phyloP scores from a whole-genome alignment of 2,329 filamentous ascomycete genomes.

The Coniochaeta prunicola region DNA sequence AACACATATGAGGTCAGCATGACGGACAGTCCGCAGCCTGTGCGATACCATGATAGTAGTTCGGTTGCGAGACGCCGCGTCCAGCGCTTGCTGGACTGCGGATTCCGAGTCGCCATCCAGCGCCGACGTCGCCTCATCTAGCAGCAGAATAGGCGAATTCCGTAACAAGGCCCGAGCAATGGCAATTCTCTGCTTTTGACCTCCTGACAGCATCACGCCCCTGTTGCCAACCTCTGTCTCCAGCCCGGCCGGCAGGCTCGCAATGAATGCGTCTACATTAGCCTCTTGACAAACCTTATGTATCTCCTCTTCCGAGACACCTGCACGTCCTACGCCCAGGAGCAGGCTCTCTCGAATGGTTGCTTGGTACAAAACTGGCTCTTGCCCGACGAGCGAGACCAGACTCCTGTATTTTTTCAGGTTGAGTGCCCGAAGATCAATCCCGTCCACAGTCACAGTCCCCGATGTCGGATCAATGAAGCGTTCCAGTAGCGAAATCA shows the following conservation, averaged over 20 bases:
- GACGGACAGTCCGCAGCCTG: slow-evolving; percentile 61
- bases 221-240: slow-evolving; percentile 38
- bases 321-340: slow-evolving; percentile 55
- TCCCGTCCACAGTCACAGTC: slow-evolving; percentile 41
- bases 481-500: slow-evolving; percentile 40
- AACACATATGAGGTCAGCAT: slow-evolving; percentile 70
- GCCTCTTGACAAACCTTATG: slow-evolving; percentile 42
- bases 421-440: slow-evolving; percentile 21
- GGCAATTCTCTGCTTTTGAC: slow-evolving; percentile 54
- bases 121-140: slow-evolving; percentile 60
- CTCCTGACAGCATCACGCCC: slow-evolving; percentile 53
- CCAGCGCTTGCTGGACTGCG: slow-evolving; percentile 47
- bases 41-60: slow-evolving; percentile 64
- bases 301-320: slow-evolving; percentile 53
- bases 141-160: slow-evolving; percentile 53
- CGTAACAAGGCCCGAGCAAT: slow-evolving; percentile 56
- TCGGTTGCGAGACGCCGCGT: slow-evolving; percentile 44
- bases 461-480: slow-evolving; percentile 46
- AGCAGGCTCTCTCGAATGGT: slow-evolving; percentile 39
- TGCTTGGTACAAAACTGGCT: slow-evolving; percentile 59
- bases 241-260: slow-evolving; percentile 33
- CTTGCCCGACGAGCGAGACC: slow-evolving; percentile 44
- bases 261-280: slow-evolving; percentile 46
- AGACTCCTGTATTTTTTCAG: slow-evolving; percentile 47
- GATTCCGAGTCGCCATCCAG: slow-evolving; percentile 31